Evolutionary conservation across 1,139 yeast species (phyloP).

Genomic region (Pichia sp.): DNA sequence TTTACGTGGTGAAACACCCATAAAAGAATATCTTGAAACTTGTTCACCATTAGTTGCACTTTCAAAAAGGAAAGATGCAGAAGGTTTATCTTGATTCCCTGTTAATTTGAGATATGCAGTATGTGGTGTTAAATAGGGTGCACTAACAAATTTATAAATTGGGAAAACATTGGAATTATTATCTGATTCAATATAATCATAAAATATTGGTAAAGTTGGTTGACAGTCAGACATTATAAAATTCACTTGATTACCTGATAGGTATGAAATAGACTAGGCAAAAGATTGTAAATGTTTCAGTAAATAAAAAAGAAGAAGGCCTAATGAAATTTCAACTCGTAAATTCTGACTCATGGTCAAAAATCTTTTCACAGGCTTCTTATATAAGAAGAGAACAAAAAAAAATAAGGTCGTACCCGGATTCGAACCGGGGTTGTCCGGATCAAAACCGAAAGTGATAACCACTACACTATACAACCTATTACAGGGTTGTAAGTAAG

Average conservation of each 20-base stretch:
- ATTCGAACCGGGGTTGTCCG: conserved; percentile 92
- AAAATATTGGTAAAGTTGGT: conserved; percentile 13
- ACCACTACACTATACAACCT: conserved; percentile 59
- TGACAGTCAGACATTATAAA: conserved; percentile 12
- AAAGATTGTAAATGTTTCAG: too few species aligned
- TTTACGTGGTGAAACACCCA: conserved; percentile 80
- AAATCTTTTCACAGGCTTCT: background rate
- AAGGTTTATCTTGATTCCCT: conserved; percentile 54
- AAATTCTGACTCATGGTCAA: background rate
- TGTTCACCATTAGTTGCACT: conserved; percentile 86
- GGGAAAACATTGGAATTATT: conserved; percentile 36
- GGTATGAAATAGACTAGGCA: too few species aligned
- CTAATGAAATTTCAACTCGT: background rate
- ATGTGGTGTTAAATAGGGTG: conserved; percentile 81
- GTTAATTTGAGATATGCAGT: conserved; percentile 83
- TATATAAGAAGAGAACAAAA: background rate
- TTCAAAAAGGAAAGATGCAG: conserved; percentile 77
- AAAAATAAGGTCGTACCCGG: conserved; percentile 73
- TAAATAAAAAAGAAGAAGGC: background rate
- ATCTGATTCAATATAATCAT: conserved; percentile 11
- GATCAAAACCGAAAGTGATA: conserved; percentile 67
- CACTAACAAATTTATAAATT: conserved; percentile 64
- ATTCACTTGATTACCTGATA: background rate
- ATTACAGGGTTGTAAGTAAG: too few species aligned
- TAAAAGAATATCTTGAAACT: conserved; percentile 82